These are phyloP conservation scores for Tilletia walkeri DNA, from an alignment of 1,284 basidiomycete species.

Conservation along the genomic window DNA sequence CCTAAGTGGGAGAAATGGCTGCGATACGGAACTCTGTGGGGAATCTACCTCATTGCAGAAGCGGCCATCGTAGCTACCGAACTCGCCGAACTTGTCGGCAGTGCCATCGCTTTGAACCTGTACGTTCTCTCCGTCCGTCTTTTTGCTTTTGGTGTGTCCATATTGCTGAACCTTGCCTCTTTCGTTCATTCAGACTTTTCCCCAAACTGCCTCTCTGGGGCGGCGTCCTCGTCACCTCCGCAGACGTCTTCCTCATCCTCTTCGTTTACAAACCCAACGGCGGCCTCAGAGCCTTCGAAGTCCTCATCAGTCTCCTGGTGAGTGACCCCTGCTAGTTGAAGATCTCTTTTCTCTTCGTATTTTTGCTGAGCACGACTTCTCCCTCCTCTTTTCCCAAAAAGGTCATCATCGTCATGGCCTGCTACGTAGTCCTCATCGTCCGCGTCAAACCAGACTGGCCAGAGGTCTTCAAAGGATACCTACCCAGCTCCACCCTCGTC, in stretches of 20 bases:
- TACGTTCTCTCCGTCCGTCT: conserved; percentile 35
- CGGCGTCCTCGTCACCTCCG: conserved; percentile 71
- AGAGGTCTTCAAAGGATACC: conserved; percentile 75
- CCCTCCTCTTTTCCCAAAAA: background rate
- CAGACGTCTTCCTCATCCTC: conserved; percentile 75
- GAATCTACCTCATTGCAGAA: conserved; percentile 65
- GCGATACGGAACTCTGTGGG: conserved; percentile 60
- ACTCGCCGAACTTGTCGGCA: conserved; percentile 70
- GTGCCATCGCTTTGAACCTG: conserved; percentile 74
- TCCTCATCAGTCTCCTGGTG: conserved; percentile 65
- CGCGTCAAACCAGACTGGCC: conserved; percentile 74
- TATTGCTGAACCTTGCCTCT: background rate
- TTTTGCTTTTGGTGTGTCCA: background rate
- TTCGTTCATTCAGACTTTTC: conserved; percentile 62
- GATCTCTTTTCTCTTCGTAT: background rate
- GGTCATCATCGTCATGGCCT: conserved; percentile 59
- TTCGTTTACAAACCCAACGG: conserved; percentile 56
- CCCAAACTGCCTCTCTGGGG: conserved; percentile 63
- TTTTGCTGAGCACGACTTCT: too few relatives aligned
- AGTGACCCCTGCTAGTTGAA: background rate
- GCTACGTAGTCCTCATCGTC: conserved; percentile 76
- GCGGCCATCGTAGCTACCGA: conserved; percentile 69
- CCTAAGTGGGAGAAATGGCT: conserved; percentile 62
- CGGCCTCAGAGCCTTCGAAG: conserved; percentile 63
- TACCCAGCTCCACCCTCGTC: conserved; percentile 70